phyloP scores from a whole-genome alignment of 805 yeast genomes.

The Middelhovenomyces tepae region DNA sequence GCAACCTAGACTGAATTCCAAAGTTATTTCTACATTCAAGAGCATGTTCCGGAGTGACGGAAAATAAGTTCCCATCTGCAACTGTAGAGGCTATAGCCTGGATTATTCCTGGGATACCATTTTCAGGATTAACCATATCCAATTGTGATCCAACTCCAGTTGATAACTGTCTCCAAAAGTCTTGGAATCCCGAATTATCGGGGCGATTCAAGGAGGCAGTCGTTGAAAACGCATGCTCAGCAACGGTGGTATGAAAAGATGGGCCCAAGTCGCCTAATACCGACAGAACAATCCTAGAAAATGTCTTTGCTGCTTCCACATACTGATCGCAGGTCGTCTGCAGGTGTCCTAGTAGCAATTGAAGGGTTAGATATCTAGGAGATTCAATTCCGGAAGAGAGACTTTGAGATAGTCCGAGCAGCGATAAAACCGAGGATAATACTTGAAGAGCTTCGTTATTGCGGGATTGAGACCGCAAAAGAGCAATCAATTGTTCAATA shows the following conservation, averaged over 20 bases:
- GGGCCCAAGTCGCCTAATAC: too few species aligned
- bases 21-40: slow-evolving; percentile 4
- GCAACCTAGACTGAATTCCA: not conserved
- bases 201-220: too few species aligned
- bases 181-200: too few species aligned
- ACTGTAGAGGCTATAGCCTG: not conserved
- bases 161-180: slow-evolving; percentile 4
- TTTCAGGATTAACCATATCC: slow-evolving; percentile 3
- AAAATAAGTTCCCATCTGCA: not conserved
- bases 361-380: slow-evolving; percentile 16
- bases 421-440: slow-evolving; percentile 5
- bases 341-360: slow-evolving; percentile 22
- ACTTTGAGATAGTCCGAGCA: too few species aligned
- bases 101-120: slow-evolving; percentile 8
- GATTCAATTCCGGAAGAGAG: too few species aligned
- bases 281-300: too few species aligned
- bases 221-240: too few species aligned
- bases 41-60: slow-evolving; percentile 6
- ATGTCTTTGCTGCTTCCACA: slow-evolving; percentile 18
- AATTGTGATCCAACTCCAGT: slow-evolving; percentile 10
- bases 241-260: too few species aligned
- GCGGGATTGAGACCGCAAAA: slow-evolving; percentile 14
- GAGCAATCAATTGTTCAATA: slow-evolving; percentile 20
- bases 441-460: slow-evolving; percentile 9
- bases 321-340: slow-evolving; percentile 11